Percentiles rank a stretch among this genome's conserved stretches.
Conservation (phyloP, 1,284 basidiomycete genomes). For the Calocybe gambosa region DNA sequence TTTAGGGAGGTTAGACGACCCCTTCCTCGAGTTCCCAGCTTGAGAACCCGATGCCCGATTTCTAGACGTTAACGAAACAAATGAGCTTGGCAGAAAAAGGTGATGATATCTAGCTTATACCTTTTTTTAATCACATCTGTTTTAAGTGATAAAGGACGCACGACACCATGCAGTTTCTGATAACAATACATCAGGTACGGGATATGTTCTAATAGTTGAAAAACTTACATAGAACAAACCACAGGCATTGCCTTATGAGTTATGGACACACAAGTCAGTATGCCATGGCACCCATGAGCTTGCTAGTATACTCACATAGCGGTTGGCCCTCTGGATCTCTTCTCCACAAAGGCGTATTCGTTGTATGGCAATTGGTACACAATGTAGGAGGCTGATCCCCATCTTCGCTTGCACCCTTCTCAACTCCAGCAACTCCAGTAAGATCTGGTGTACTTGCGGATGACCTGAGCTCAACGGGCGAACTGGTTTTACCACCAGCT, state of each 20-base stretch:
- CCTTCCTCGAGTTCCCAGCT: constrained; percentile 57
- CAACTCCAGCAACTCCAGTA: constrained; percentile 26
- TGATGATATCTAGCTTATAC: constrained; percentile 38
- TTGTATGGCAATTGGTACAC: constrained; percentile 94
- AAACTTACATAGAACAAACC: constrained; percentile 82
- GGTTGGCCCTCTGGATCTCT: constrained; percentile 94
- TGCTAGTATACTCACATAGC: constrained; percentile 51
- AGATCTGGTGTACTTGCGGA: constrained; percentile 53
- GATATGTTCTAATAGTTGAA: constrained; percentile 4
- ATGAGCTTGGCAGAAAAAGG: constrained; percentile 4
- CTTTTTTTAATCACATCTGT: constrained; percentile 98
- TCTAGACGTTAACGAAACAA: constrained; percentile 31
- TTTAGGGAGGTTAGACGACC: constrained; percentile 54
- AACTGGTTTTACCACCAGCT: constrained; percentile 21
- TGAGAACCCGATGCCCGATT: constrained; percentile 74
- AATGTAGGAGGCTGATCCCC: constrained; percentile 68
- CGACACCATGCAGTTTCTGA: constrained; percentile 90
- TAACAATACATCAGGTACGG: constrained; percentile 15
- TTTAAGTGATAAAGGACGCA: constrained; percentile 89
- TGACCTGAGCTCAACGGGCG: constrained; percentile 36
- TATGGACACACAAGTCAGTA: constrained; percentile 12
- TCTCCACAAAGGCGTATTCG: constrained; percentile 93
- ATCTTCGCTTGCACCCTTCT: constrained; percentile 53
- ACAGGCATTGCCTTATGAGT: constrained; percentile 67
- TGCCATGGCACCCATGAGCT: no score